phyloP scores from a whole-genome alignment of 768 basidiomycete species.

The Mycena epipterygia region DNA sequence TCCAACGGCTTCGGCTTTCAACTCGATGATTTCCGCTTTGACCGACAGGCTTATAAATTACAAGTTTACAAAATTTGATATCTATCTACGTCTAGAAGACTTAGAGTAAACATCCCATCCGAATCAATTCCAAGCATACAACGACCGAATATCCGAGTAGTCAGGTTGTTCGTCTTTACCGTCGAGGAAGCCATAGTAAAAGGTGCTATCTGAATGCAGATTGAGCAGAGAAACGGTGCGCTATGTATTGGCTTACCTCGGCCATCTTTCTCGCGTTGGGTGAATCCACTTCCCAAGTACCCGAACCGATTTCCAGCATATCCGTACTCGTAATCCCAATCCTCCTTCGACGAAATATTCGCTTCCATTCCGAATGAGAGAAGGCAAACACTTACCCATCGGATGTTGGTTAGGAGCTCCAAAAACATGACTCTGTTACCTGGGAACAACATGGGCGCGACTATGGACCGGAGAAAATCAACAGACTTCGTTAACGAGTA shows the following conservation, averaged over 20 bases:
- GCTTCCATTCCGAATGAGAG: too few relatives aligned
- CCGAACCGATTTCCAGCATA: conserved; percentile 41
- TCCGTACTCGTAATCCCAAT: conserved; percentile 42
- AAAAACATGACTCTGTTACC: conserved; percentile 42
- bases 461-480: conserved; percentile 13
- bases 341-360: too few relatives aligned
- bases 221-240: not conserved
- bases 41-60: not conserved
- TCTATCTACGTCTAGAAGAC: not conserved
- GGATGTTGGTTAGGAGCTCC: conserved; percentile 38
- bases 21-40: not conserved
- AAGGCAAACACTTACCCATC: too few relatives aligned
- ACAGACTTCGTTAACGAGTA: too few relatives aligned
- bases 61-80: not conserved
- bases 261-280: conserved; percentile 38
- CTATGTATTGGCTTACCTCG: conserved; percentile 27
- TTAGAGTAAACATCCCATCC: too few relatives aligned
- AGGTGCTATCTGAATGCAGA: conserved; percentile 34
- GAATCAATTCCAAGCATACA: conserved; percentile 31
- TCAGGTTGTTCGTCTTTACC: conserved; percentile 40
- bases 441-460: conserved; percentile 39
- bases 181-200: conserved; percentile 42
- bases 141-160: conserved; percentile 36
- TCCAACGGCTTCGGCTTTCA: not conserved
- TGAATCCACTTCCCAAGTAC: conserved; percentile 39